Evolutionary conservation across 345 rosid species (phyloP).

Genomic region (Linum tenue): DNA sequence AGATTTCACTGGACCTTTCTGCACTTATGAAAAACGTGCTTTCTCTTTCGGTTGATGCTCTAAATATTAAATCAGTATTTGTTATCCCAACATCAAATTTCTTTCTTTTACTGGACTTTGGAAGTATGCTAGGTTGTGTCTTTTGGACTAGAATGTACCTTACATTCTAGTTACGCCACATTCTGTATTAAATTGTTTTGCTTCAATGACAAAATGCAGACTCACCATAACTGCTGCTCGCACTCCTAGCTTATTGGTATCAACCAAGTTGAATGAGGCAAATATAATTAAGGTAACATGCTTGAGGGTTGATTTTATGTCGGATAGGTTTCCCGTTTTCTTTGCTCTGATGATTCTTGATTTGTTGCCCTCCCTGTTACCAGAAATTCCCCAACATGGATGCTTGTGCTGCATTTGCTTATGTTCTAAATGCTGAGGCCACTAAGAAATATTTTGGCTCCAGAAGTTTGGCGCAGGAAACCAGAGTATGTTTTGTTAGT

Average conservation of each 20-base stretch:
- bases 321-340: background rate
- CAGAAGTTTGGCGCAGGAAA: conserved; percentile 49
- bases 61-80: conserved; percentile 43
- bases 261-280: conserved; percentile 39
- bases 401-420: conserved; percentile 50
- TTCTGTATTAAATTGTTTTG: conserved; percentile 5
- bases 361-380: conserved; percentile 13
- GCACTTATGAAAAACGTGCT: conserved; percentile 38
- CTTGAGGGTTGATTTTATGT: conserved; percentile 1
- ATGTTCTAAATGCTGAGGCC: conserved; percentile 38
- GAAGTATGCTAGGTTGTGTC: background rate
- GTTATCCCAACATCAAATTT: conserved; percentile 5
- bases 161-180: no score
- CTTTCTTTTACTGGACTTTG: conserved; percentile 10
- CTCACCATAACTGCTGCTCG: conserved; percentile 34
- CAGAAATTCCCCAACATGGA: conserved; percentile 62
- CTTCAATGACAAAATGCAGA: conserved; percentile 36
- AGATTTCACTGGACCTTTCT: conserved; percentile 53
- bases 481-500: conserved; percentile 45
- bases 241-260: conserved; percentile 33
- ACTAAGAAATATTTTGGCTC: conserved; percentile 35
- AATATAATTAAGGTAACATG: conserved; percentile 40
- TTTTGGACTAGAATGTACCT: no score
- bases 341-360: conserved; percentile 7
- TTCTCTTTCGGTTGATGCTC: conserved; percentile 38